Conservation (phyloP, 768 basidiomycete species). For the Pluteus cervinus region DNA sequence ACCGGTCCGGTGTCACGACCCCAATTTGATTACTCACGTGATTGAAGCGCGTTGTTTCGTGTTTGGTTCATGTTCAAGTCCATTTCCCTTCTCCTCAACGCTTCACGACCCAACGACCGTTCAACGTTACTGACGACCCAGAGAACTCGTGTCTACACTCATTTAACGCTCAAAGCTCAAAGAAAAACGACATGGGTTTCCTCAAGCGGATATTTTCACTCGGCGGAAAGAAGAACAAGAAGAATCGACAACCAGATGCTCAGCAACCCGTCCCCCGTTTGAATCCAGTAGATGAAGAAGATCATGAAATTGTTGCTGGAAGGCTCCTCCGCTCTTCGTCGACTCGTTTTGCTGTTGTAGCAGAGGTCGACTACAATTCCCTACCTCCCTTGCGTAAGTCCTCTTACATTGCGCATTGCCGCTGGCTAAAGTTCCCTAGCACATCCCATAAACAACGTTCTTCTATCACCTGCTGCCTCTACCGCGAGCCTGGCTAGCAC, state of each 20-base stretch:
- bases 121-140: conserved; percentile 12
- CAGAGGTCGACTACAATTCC: conserved; percentile 49
- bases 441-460: conserved; percentile 60
- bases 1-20: background rate
- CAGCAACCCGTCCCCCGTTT: conserved; percentile 20
- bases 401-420: background rate
- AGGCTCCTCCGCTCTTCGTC: conserved; percentile 71
- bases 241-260: conserved; percentile 28
- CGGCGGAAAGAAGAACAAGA: conserved; percentile 56
- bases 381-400: conserved; percentile 69
- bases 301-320: conserved; percentile 40
- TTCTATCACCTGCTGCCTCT: conserved; percentile 43
- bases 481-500: conserved; percentile 48
- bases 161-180: too few species aligned
- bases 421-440: conserved; percentile 27
- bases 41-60: conserved; percentile 16
- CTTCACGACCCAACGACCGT: conserved; percentile 12
- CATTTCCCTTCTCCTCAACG: conserved; percentile 13
- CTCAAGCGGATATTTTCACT: conserved; percentile 62
- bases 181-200: too few species aligned
- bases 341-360: conserved; percentile 51
- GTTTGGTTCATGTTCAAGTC: conserved; percentile 33
- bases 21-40: conserved; percentile 26
- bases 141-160: conserved; percentile 12
- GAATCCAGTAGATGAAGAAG: conserved; percentile 38